Base-by-base conservation (phyloP, 2,329 filamentous ascomycete species). In the Aspergillus flavus region DNA sequence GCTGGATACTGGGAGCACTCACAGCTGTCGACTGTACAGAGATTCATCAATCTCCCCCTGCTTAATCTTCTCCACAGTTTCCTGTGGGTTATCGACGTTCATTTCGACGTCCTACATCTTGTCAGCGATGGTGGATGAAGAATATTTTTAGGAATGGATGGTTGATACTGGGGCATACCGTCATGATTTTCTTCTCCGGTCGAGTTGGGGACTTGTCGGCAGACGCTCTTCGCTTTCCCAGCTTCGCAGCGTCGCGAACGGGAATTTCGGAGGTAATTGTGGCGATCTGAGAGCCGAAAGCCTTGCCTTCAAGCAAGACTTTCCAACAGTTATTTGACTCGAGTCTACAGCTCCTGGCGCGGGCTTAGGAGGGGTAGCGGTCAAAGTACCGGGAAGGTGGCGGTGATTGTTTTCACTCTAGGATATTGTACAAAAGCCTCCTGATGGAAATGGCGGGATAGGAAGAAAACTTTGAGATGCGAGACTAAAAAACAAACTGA, bases 1-100 rank as follows among this genome's bases (percentile, higher is more conserved):
- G 32, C 34, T 21, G 34, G 21, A 11, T 21, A 16, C n/a, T 57
- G 7, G 43, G 32, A 30, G 50, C 16, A 70, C 78, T 72, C 67
- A 81, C 75, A 90, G 84, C 80, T 90, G 87, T 69, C 87, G 81
- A 76, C 87, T 89, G 80, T 90, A 90, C 61, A 90, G 79, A 46
- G 86, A 88, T 78, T 90, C 87, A 71, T 90, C 87, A 70, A 90
- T 90, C 70, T 89, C 87, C 69, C 86, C 86, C 71, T 85, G 82
- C 72, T 88, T 88, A 70, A 88, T 83, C 80, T 85, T 82, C 77
- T 87, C 84, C 64, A 85, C 82, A 57, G 84, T 85, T 69, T 84
- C 82, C 67, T 84, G 80, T 66, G 85, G 83, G 69, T 81, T 84
- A 73, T 89, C 86, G 71, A 89, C 80, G 73, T 89, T 84, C 87